Base-by-base conservation (phyloP, 139 green algal genomes). In the Micractinium conductrix region DNA sequence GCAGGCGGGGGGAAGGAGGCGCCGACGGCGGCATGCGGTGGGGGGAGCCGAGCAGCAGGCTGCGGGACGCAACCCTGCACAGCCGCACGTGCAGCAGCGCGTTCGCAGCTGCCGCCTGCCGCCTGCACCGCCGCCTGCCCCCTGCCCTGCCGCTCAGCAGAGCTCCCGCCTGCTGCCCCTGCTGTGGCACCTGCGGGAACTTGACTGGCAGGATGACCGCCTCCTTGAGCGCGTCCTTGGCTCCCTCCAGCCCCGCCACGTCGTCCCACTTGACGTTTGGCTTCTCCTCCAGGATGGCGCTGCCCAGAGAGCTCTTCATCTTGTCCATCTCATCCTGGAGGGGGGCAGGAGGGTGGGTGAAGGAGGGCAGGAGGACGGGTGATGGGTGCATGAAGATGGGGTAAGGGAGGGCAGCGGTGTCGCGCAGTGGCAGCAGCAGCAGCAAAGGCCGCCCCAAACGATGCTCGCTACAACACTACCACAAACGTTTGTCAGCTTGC, bases 141-240 rank as follows among this genome's bases (percentile, higher is more conserved):
- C 48, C 12, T 14, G 12, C 10, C 48, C 48, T 58, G 12, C 10
- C 12, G 14, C 12, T 58, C 14, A 22, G 48, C 35, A 28, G 10
- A 38, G n/a, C n/a, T n/a, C n/a, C n/a, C n/a, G n/a, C 60, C 28
- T 69, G 60, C 60, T 10, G 3, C 67, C 7, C 2, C 67, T 37
- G 30, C 38, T 21, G 68, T 21, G 16, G 4, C 74, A 60, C 78
- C 89, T 99, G 96, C n/a, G 97, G 97, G 89, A 99, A 99, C 90
- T 99, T 99, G 67, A 99, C 96, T 7, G 97, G 97, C 81, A 99
- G 92, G 81, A 99, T 98, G 35, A 99, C 97, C n/a, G 97, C 97
- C 87, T 99, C 97, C 81, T 99, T 99, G 10, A 99, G 90, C 12
- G 97, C 90, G 55, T 99, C 97, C 87, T 99, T 99, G 14, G 97